Percentiles rank a stretch among this genome's conserved stretches.
Evolutionary conservation across 768 basidiomycete species (phyloP).

Genomic region (Tylopilus sp.): DNA sequence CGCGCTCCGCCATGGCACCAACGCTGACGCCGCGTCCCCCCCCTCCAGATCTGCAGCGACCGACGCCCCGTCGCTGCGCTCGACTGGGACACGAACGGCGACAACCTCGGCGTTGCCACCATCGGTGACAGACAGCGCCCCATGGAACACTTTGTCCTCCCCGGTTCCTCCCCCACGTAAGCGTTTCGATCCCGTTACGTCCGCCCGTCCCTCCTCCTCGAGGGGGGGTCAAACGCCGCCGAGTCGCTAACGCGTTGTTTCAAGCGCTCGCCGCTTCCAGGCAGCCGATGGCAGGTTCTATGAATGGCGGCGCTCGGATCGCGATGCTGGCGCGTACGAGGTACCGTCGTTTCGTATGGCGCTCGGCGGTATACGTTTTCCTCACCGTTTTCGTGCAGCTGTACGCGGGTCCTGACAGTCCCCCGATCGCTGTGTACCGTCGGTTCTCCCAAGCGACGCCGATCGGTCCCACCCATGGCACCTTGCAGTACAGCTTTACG

Average conservation of each 20-base stretch:
- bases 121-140: constrained; percentile 53
- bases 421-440: constrained; percentile 56
- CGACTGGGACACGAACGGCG: constrained; percentile 40
- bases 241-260: background rate
- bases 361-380: background rate
- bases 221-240: background rate
- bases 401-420: constrained; percentile 44
- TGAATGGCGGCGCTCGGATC: constrained; percentile 60
- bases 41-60: constrained; percentile 36
- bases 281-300: constrained; percentile 55
- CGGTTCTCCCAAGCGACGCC: constrained; percentile 49
- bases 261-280: constrained; percentile 59
- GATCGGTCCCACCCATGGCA: constrained; percentile 62
- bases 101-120: constrained; percentile 41
- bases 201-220: no score
- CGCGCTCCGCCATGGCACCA: no score
- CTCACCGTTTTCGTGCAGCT: constrained; percentile 35
- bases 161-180: constrained; percentile 52
- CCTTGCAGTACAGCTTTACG: constrained; percentile 61
- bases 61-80: constrained; percentile 50
- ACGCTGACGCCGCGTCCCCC: background rate
- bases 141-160: constrained; percentile 60
- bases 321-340: constrained; percentile 55
- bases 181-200: background rate
- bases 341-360: constrained; percentile 36